A percentile compares a stretch with the other conserved stretches of the same genome.
Evolutionary conservation across 1,139 yeast species (phyloP).

Genomic region (Martiniozyma asiatica): DNA sequence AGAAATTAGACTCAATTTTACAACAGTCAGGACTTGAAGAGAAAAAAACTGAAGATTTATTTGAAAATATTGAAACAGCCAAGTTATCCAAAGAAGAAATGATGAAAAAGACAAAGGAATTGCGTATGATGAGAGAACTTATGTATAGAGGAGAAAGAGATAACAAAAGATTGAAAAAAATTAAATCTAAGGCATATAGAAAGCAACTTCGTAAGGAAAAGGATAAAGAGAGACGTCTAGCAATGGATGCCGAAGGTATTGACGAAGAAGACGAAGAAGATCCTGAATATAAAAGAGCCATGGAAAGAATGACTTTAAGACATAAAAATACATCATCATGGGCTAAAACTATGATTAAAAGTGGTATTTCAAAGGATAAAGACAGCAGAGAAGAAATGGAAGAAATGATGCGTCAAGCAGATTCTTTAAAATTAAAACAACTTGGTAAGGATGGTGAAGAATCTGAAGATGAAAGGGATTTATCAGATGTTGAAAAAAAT

Average conservation of each 20-base stretch:
- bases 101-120: conserved; percentile 64
- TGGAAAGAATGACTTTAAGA: conserved; percentile 82
- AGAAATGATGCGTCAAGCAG: conserved; percentile 87
- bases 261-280: conserved; percentile 45
- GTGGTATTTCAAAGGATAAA: conserved; percentile 82
- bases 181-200: conserved; percentile 83
- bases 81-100: conserved; percentile 74
- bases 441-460: conserved; percentile 49
- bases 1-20: conserved; percentile 49
- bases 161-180: conserved; percentile 84
- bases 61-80: conserved; percentile 81
- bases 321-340: conserved; percentile 83
- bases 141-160: conserved; percentile 92
- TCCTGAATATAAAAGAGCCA: conserved; percentile 63
- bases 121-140: conserved; percentile 85
- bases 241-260: conserved; percentile 55
- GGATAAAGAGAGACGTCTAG: conserved; percentile 53
- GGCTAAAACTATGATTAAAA: conserved; percentile 85
- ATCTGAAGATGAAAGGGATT: conserved; percentile 36
- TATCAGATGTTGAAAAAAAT: conserved; percentile 37
- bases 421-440: conserved; percentile 60
- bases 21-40: conserved; percentile 65
- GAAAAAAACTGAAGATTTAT: conserved; percentile 55
- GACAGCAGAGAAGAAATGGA: conserved; percentile 80
- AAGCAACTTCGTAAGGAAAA: conserved; percentile 80